Percentiles rank a stretch among this genome's conserved stretches.
phyloP scores from a whole-genome alignment of 1,139 yeast genomes.

The Sporopachydermia cereana region DNA sequence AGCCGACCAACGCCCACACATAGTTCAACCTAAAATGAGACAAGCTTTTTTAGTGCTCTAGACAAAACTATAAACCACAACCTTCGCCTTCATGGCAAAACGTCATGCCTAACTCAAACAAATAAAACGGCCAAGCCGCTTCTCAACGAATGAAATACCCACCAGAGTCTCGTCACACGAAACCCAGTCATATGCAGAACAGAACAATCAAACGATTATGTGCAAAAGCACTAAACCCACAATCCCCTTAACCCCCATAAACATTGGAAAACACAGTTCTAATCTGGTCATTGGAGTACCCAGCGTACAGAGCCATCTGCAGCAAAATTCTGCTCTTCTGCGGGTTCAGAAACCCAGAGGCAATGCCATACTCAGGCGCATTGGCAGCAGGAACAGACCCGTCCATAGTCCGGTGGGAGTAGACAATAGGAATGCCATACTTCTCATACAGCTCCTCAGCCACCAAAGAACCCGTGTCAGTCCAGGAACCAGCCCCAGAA shows the following conservation, averaged over 20 bases:
- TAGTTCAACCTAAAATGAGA: no score
- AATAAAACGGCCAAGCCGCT: no score
- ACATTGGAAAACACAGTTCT: slow-evolving; percentile 38
- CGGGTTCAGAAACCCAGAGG: slow-evolving; percentile 59
- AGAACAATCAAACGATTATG: no score
- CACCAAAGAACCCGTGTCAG: slow-evolving; percentile 36
- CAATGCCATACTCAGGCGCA: slow-evolving; percentile 35
- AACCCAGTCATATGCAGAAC: no score
- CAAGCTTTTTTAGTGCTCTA: no score
- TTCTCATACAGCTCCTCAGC: slow-evolving; percentile 26
- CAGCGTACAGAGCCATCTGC: slow-evolving; percentile 43
- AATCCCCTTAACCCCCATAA: slow-evolving; percentile 31
- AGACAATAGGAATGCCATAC: slow-evolving; percentile 40
- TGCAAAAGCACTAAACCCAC: no score
- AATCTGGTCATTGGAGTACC: slow-evolving; percentile 30
- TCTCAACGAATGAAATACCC: no score
- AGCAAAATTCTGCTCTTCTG: slow-evolving; percentile 51
- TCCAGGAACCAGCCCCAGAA: slow-evolving; percentile 61
- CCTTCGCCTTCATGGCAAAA: no score
- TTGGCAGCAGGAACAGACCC: slow-evolving; percentile 45
- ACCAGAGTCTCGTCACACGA: no score
- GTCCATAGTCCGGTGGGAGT: slow-evolving; percentile 57
- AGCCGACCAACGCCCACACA: no score
- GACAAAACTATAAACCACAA: no score
- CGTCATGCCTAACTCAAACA: no score